Conservation (phyloP, 352 stramenopile species). For the Phytophthora pseudosyringae region DNA sequence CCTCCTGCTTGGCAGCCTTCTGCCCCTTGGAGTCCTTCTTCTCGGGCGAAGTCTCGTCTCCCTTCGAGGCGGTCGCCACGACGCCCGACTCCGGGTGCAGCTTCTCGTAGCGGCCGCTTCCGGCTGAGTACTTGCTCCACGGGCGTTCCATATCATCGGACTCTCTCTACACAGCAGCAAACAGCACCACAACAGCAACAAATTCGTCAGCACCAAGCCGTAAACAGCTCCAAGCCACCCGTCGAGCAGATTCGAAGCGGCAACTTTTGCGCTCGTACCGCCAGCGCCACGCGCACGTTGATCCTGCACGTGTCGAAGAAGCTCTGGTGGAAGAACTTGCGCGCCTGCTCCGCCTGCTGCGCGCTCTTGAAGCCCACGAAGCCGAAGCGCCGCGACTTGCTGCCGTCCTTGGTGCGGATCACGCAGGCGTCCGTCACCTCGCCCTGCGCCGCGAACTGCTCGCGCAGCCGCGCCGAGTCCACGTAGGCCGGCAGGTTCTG, state of each 20-base stretch:
- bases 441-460: conserved; percentile 78
- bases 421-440: conserved; percentile 92
- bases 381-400: conserved; percentile 83
- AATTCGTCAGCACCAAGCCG: conserved; percentile 7
- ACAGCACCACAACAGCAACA: conserved; percentile 14
- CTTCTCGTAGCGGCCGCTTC: conserved; percentile 77
- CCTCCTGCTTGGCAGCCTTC: conserved; percentile 24
- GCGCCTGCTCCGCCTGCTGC: conserved; percentile 61
- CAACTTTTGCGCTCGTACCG: conserved; percentile 37
- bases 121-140: conserved; percentile 91
- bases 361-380: conserved; percentile 86
- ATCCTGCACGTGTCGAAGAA: conserved; percentile 93
- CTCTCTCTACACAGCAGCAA: conserved; percentile 45
- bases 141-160: conserved; percentile 68
- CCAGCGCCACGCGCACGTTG: conserved; percentile 82
- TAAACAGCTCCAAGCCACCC: neutral
- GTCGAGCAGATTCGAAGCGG: neutral
- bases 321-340: conserved; percentile 80
- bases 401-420: conserved; percentile 89
- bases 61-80: conserved; percentile 16
- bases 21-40: conserved; percentile 27
- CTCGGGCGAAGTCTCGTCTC: conserved; percentile 27
- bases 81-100: conserved; percentile 33
- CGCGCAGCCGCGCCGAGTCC: conserved; percentile 71
- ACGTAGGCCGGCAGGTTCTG: conserved; percentile 85